These are phyloP conservation scores for Zasmidium citrigriseum DNA, from an alignment of 2,329 filamentous ascomycete species.

Conservation along the genomic window DNA sequence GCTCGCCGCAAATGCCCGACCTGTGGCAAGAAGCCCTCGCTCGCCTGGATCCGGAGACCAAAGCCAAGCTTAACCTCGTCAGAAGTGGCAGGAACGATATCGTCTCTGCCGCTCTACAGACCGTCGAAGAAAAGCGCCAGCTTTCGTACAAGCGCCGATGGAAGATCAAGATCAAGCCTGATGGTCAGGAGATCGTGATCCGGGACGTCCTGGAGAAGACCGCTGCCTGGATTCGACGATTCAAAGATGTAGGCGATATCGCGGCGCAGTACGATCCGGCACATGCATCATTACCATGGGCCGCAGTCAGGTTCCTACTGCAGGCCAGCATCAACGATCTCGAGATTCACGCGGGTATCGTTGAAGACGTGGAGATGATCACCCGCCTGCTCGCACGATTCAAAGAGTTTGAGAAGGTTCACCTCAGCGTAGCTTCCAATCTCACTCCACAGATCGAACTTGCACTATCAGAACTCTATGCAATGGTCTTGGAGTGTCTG, in stretches of 20 bases:
- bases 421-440: not conserved
- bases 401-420: not conserved
- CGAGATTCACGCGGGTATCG: not conserved
- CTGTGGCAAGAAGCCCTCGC: not conserved
- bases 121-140: not conserved
- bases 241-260: slow-evolving; percentile 24
- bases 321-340: slow-evolving; percentile 22
- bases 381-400: not conserved
- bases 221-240: not conserved
- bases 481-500: not conserved
- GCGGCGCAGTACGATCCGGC: slow-evolving; percentile 35
- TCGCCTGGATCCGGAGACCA: not conserved
- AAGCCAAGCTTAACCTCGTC: not conserved
- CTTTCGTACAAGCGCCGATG: not conserved
- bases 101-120: not conserved
- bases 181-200: not conserved
- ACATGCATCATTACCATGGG: slow-evolving; percentile 38
- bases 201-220: slow-evolving; percentile 32
- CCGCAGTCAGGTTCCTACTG: slow-evolving; percentile 34
- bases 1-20: too few species aligned
- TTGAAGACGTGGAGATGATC: slow-evolving; percentile 4
- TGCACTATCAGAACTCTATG: not conserved
- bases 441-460: not conserved
- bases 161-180: not conserved
- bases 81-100: not conserved